Evolutionary conservation across 495 filamentous ascomycete species (phyloP).

Genomic region (Aspergillus kassunensis): DNA sequence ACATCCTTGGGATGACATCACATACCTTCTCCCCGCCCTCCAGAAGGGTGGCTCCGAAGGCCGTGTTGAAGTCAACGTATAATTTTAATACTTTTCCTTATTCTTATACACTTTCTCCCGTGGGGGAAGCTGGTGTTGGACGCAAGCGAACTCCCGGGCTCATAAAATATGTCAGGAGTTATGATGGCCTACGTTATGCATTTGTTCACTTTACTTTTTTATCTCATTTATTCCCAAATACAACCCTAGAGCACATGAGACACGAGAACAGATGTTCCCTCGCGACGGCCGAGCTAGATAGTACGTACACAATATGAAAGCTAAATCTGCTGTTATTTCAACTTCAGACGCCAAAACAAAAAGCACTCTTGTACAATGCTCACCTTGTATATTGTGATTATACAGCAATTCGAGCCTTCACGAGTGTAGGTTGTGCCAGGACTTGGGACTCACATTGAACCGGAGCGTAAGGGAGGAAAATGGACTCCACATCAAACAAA

Average conservation of each 20-base stretch:
- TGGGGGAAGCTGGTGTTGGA: constrained; percentile 17
- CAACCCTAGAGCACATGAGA: constrained; percentile 33
- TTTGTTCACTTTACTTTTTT: constrained; percentile 33
- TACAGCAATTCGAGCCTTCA: too few relatives aligned
- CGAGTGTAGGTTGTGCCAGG: too few relatives aligned
- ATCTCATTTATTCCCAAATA: constrained; percentile 23
- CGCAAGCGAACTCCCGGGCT: constrained; percentile 16
- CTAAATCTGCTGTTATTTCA: too few relatives aligned
- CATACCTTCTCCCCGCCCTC: constrained; percentile 86
- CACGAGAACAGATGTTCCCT: constrained; percentile 17
- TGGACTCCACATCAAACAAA: not conserved
- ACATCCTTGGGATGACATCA: constrained; percentile 98
- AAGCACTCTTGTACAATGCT: too few relatives aligned
- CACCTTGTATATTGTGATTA: too few relatives aligned
- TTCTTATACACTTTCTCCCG: constrained; percentile 13
- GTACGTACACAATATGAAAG: too few relatives aligned
- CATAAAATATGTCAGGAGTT: constrained; percentile 43
- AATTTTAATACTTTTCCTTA: constrained; percentile 32
- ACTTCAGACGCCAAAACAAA: too few relatives aligned
- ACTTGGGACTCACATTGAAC: too few relatives aligned
- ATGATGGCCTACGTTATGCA: constrained; percentile 39
- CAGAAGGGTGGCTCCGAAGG: constrained; percentile 74
- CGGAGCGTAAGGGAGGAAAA: too few relatives aligned
- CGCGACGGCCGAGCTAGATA: not conserved
- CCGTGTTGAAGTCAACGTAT: constrained; percentile 83